phyloP scores from a whole-genome alignment of 2,329 filamentous ascomycete species.

The Ophiosphaerella korrae region DNA sequence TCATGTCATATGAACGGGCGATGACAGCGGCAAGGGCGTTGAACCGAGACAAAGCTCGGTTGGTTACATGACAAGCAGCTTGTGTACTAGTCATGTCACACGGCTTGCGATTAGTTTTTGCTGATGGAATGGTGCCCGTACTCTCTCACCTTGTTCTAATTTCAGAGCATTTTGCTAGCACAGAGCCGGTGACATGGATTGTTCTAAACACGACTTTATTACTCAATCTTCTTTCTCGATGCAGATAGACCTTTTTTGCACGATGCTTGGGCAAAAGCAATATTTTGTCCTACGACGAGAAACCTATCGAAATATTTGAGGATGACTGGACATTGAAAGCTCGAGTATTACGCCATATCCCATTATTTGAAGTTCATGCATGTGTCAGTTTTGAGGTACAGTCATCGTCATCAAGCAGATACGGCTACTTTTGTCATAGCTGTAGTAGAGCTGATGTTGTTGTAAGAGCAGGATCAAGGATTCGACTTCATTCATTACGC shows the following conservation, averaged over 20 bases:
- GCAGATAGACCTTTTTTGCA: not conserved
- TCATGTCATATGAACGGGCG: not conserved
- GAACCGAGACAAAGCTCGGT: constrained; percentile 1
- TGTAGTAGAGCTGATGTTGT: too few species aligned
- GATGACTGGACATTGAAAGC: not conserved
- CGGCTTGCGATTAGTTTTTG: not conserved
- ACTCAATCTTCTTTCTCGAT: not conserved
- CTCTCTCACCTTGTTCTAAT: not conserved
- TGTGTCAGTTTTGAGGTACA: too few species aligned
- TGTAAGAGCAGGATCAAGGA: too few species aligned
- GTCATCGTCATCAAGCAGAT: too few species aligned
- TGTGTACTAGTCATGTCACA: not conserved
- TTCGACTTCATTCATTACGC: too few species aligned
- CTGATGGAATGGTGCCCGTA: not conserved
- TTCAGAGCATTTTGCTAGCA: not conserved
- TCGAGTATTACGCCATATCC: not conserved
- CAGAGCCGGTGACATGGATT: not conserved
- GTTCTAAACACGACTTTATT: not conserved
- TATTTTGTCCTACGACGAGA: constrained; percentile 1
- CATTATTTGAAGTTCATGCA: too few species aligned
- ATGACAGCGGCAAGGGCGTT: not conserved
- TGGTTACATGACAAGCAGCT: not conserved
- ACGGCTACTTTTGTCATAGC: too few species aligned
- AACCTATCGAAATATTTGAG: not conserved
- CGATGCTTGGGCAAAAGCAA: not conserved